These are phyloP conservation scores for Alternaria sp. DNA, from an alignment of 2,329 filamentous ascomycete genomes.

Conservation along the genomic window DNA sequence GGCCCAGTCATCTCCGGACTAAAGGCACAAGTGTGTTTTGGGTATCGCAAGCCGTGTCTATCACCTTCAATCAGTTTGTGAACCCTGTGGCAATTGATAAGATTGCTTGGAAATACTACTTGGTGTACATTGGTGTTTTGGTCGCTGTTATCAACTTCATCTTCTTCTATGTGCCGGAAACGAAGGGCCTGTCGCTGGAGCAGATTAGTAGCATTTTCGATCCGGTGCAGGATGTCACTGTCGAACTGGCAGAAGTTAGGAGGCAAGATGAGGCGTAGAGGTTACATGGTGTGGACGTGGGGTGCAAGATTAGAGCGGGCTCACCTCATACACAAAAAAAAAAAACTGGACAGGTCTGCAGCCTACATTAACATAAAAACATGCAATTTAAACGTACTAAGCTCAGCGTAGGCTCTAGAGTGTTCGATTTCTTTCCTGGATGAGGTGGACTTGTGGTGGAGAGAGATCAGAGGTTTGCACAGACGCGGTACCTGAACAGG, in stretches of 20 bases:
- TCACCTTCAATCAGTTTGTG: constrained; percentile 24
- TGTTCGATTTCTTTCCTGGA: too few species aligned
- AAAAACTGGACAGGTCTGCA: too few species aligned
- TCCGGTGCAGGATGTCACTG: neutral
- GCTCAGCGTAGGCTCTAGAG: too few species aligned
- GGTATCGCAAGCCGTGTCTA: constrained; percentile 21
- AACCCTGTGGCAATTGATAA: constrained; percentile 28
- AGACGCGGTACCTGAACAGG: neutral
- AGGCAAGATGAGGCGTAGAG: neutral
- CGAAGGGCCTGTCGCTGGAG: constrained; percentile 23
- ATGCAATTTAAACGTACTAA: too few species aligned
- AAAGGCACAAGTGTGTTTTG: constrained; percentile 26
- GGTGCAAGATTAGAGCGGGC: too few species aligned
- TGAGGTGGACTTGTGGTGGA: too few species aligned
- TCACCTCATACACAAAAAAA: too few species aligned
- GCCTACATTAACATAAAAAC: too few species aligned
- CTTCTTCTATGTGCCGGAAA: constrained; percentile 23
- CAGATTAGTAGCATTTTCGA: constrained; percentile 22
- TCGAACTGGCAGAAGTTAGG: neutral
- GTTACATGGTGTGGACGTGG: neutral
- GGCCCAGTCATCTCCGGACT: constrained; percentile 37
- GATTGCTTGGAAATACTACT: constrained; percentile 32
- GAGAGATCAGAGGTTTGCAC: neutral
- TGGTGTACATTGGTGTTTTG: constrained; percentile 29
- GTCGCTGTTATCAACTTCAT: constrained; percentile 16